Percentiles rank a stretch among this genome's conserved stretches.
These are phyloP conservation scores for Cylindrotheca fusiformis DNA, from an alignment of 108 stramenopile genomes.

Conservation along the genomic window DNA sequence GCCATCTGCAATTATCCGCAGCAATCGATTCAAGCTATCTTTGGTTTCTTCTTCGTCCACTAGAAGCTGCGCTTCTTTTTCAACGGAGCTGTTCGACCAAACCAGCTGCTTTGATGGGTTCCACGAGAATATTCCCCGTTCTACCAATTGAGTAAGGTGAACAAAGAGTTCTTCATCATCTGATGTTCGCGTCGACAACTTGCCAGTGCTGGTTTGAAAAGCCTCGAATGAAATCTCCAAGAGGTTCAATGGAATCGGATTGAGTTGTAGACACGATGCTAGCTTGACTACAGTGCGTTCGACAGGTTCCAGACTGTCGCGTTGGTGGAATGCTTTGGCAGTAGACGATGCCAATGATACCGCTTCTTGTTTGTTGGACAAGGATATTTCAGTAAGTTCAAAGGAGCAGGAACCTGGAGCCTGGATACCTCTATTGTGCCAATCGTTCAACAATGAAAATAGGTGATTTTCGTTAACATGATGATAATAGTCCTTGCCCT, in stretches of 20 bases:
- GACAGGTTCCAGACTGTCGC: neutral
- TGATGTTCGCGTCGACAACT: neutral
- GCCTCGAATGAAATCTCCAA: neutral
- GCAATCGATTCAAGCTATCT: neutral
- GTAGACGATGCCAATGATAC: neutral
- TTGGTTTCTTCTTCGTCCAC: neutral
- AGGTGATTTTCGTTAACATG: neutral
- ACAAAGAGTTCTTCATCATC: neutral
- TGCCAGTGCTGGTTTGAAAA: neutral
- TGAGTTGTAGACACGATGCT: neutral
- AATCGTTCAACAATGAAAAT: neutral
- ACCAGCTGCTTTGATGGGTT: neutral
- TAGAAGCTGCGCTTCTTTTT: neutral
- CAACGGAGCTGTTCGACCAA: neutral
- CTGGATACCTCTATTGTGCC: neutral
- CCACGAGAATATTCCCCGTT: neutral
- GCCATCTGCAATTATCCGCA: neutral
- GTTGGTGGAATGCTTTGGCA: too few species aligned
- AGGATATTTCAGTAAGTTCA: neutral
- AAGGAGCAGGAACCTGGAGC: neutral
- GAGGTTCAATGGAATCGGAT: neutral
- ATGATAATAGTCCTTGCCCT: too few species aligned
- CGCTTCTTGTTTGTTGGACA: neutral
- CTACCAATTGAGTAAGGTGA: neutral
- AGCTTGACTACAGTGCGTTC: neutral